Conservation (phyloP, 2,329 filamentous ascomycete genomes). For the Fusarium nanum region DNA sequence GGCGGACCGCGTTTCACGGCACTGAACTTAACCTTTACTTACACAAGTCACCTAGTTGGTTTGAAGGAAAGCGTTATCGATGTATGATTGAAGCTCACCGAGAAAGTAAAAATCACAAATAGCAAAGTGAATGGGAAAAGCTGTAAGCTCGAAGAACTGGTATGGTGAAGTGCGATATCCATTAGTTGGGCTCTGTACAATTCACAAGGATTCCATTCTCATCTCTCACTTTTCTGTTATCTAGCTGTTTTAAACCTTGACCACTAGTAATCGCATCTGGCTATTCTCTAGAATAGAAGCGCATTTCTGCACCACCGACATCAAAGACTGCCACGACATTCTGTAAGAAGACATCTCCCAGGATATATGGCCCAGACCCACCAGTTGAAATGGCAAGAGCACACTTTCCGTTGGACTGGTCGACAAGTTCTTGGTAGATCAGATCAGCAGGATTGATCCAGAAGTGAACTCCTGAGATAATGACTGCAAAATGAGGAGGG, state of each 20-base stretch:
- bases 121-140: not conserved
- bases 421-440: constrained; percentile 57
- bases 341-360: constrained; percentile 63
- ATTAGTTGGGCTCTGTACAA: not conserved
- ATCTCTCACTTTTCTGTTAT: not conserved
- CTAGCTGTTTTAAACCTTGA: not conserved
- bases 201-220: not conserved
- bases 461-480: constrained; percentile 58
- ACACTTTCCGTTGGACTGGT: constrained; percentile 62
- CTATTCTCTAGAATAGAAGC: constrained; percentile 53
- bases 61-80: not conserved
- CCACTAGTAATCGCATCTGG: not conserved
- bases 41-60: not conserved
- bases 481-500: constrained; percentile 58
- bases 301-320: constrained; percentile 59
- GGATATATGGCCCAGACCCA: constrained; percentile 59
- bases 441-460: constrained; percentile 62
- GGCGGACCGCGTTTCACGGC: constrained; percentile 1
- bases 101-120: not conserved
- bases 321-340: constrained; percentile 64
- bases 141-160: not conserved
- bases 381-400: constrained; percentile 60
- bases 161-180: not conserved
- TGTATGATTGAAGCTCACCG: not conserved
- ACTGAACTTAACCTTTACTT: not conserved